Percentiles rank a stretch among this genome's conserved stretches.
phyloP scores from a whole-genome alignment of 352 stramenopile species.

The Phytophthora sojae region DNA sequence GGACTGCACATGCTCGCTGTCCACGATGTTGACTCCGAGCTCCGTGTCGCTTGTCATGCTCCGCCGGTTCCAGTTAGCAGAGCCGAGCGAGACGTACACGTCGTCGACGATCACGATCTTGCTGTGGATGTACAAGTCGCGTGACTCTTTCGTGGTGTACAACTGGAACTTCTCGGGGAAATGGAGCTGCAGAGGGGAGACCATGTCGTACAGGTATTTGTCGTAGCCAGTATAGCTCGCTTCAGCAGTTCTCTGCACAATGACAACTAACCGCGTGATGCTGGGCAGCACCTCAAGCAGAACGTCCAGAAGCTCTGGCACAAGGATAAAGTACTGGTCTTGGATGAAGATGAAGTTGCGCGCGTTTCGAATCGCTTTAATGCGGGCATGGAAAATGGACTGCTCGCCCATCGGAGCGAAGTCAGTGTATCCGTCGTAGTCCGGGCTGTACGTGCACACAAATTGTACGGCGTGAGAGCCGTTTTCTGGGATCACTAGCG shows the following conservation, averaged over 20 bases:
- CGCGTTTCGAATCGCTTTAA: slow-evolving; percentile 56
- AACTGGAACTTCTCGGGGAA: slow-evolving; percentile 21
- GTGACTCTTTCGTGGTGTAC: slow-evolving; percentile 19
- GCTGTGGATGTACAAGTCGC: slow-evolving; percentile 23
- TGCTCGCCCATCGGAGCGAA: slow-evolving; percentile 58
- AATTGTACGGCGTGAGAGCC: slow-evolving; percentile 43
- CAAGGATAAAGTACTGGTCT: slow-evolving; percentile 61
- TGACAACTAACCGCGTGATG: slow-evolving; percentile 47
- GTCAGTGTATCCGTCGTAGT: slow-evolving; percentile 42
- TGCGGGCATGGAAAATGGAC: slow-evolving; percentile 45
- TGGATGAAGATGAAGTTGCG: slow-evolving; percentile 65
- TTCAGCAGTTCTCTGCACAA: slow-evolving; percentile 45
- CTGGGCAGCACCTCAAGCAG: slow-evolving; percentile 38
- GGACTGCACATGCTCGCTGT: slow-evolving; percentile 1
- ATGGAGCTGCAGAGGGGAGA: slow-evolving; percentile 11
- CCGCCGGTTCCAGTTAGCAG: slow-evolving; percentile 19
- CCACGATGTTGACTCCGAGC: slow-evolving; percentile 15
- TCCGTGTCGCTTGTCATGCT: slow-evolving; percentile 24
- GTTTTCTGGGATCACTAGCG: slow-evolving; percentile 15
- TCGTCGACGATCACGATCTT: slow-evolving; percentile 19
- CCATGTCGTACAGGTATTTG: slow-evolving; percentile 26
- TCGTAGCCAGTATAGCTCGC: slow-evolving; percentile 18
- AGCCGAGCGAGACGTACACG: slow-evolving; percentile 18
- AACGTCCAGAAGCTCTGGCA: slow-evolving; percentile 37
- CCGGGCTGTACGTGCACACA: slow-evolving; percentile 31